A percentile compares a stretch with the other conserved stretches of the same genome.
phyloP scores from a whole-genome alignment of 805 yeast genomes.

The Candida ipomoeae region DNA sequence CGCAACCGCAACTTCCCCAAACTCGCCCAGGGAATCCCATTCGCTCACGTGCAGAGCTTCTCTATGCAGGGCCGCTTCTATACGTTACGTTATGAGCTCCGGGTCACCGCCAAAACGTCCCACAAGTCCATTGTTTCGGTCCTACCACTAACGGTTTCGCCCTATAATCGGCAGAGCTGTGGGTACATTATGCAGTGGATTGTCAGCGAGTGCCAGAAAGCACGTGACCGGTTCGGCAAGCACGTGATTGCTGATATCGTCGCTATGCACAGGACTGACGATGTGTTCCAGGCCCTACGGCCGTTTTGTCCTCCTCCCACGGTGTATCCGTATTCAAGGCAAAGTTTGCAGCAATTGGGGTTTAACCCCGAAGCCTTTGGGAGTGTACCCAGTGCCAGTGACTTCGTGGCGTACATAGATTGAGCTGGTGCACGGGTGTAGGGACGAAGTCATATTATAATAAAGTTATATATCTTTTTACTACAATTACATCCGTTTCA shows the following conservation, averaged over 20 bases:
- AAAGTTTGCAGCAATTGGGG: conserved; percentile 40
- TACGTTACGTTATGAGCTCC: conserved; percentile 48
- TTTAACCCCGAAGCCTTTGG: conserved; percentile 33
- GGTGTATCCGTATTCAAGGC: conserved; percentile 26
- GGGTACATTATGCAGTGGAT: conserved; percentile 52
- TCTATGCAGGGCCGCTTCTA: conserved; percentile 50
- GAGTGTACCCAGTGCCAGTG: conserved; percentile 12
- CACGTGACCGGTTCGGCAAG: conserved; percentile 35
- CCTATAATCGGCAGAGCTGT: conserved; percentile 47
- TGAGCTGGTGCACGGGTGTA: neutral
- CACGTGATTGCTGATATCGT: conserved; percentile 22
- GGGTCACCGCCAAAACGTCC: conserved; percentile 45
- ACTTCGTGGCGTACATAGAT: conserved; percentile 11
- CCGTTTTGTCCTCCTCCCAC: conserved; percentile 25
- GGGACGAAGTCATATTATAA: no score
- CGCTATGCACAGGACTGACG: conserved; percentile 17
- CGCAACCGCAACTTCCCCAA: conserved; percentile 22
- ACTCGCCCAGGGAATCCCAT: conserved; percentile 36
- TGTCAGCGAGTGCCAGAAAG: conserved; percentile 46
- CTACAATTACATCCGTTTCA: no score
- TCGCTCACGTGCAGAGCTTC: conserved; percentile 47
- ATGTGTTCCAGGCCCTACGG: conserved; percentile 19
- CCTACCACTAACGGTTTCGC: conserved; percentile 53
- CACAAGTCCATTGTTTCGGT: conserved; percentile 47
- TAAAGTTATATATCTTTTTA: no score